Base-by-base conservation (phyloP, 495 filamentous ascomycete species). In the Lophium mytilinum region DNA sequence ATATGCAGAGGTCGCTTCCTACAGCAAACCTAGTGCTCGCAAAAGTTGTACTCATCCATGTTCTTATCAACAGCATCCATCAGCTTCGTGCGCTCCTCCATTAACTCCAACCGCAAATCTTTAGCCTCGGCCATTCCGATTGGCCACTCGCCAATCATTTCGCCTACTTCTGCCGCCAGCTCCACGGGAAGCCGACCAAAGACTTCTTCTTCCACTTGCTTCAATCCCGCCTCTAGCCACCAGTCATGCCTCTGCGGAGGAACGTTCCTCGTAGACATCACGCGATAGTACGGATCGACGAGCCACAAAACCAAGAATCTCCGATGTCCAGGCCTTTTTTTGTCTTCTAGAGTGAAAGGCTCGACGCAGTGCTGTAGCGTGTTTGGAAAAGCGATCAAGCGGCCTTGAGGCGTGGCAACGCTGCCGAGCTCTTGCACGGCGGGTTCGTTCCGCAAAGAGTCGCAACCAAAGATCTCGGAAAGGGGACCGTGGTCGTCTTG, bases 131-230 rank as follows among this genome's bases (percentile, higher is more conserved):
- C 45, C 0, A 48, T 18, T 24, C 45, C 33, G 1, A 48, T 48
- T 1, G 68, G 62, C 6, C 56, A 60, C 6, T 65, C 67, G 0
- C 52, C 36, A 3, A 70, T n/a, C 42, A 74, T 49, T 9, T 68
- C 50, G 0, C 58, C 55, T 4, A 80, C 55, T 63, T 72, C 71
- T 0, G 71, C 61, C 57, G 68, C 43, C 21, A 80, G 21, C 67
- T 80, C 76, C 0, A 35, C 35, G 9, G 76, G 76, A n/a, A 79
- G 52, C 12, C 55, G 10, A 6, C 47, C 7, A 45, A 12, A 30
- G 6, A 10, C 8, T 63, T 30, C 18, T 52, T 52, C 9, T 63
- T 4, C 10, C 55, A 14, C 46, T 70, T 40, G 18, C 3, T 30
- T 30, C 24, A 30, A 30, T 30, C 24, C 24, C 24, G 41, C 49